These are phyloP conservation scores for Debaryomyces castellii DNA, from an alignment of 805 yeast genomes.

Conservation along the genomic window DNA sequence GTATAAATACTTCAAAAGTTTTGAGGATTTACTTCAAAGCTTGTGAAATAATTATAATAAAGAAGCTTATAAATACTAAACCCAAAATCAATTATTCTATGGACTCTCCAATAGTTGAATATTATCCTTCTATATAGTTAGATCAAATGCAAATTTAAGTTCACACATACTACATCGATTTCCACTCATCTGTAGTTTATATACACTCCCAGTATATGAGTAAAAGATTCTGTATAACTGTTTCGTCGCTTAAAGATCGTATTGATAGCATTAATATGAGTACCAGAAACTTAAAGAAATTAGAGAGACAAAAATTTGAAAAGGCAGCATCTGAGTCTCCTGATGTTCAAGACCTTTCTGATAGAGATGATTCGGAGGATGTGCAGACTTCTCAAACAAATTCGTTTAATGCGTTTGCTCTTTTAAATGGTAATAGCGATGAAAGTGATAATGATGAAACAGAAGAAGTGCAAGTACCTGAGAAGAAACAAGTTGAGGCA, in stretches of 20 bases:
- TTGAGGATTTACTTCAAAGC: too few relatives aligned
- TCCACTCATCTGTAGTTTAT: too few relatives aligned
- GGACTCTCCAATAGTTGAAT: too few relatives aligned
- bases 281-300: constrained; percentile 47
- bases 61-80: too few relatives aligned
- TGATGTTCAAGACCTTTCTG: constrained; percentile 13
- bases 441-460: constrained; percentile 4
- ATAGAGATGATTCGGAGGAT: constrained; percentile 11
- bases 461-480: constrained; percentile 10
- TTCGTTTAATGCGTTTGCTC: constrained; percentile 45
- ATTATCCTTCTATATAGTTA: too few relatives aligned
- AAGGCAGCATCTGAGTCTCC: constrained; percentile 9
- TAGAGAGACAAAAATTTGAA: constrained; percentile 33
- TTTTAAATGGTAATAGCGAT: constrained; percentile 31
- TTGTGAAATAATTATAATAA: too few relatives aligned
- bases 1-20: too few relatives aligned
- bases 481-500: constrained; percentile 14
- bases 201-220: not conserved
- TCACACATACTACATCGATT: too few relatives aligned
- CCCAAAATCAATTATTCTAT: too few relatives aligned
- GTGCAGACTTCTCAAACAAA: constrained; percentile 9
- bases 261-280: constrained; percentile 35
- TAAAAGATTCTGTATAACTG: too few relatives aligned
- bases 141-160: too few relatives aligned
- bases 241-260: too few relatives aligned